Conservation (phyloP, 768 basidiomycete genomes). For the Ephemerocybe angulata region DNA sequence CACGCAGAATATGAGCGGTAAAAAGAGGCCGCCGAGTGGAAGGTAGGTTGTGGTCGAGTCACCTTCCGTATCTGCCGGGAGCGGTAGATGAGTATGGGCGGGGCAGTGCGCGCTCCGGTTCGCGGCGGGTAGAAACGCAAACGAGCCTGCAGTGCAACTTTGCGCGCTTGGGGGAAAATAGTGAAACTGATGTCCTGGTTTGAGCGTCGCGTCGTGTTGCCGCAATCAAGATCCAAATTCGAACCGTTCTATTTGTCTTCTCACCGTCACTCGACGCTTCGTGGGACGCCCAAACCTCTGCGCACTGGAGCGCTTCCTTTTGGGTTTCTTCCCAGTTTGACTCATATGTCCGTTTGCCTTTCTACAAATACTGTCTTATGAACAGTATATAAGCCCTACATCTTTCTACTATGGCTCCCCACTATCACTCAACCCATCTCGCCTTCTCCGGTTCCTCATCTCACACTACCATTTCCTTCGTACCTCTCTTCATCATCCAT, state of each 20-base stretch:
- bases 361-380: constrained; percentile 29
- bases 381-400: constrained; percentile 26
- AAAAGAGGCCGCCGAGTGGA: neutral
- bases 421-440: constrained; percentile 22
- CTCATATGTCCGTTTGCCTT: constrained; percentile 24
- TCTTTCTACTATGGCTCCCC: constrained; percentile 28
- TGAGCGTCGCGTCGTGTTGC: constrained; percentile 33
- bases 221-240: constrained; percentile 35
- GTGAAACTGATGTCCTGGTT: constrained; percentile 26
- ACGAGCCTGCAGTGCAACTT: constrained; percentile 7
- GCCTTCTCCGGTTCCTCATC: constrained; percentile 3
- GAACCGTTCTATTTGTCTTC: constrained; percentile 22
- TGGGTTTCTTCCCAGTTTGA: constrained; percentile 32
- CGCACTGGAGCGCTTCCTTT: constrained; percentile 24
- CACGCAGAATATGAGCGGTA: neutral
- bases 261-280: constrained; percentile 25
- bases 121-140: neutral
- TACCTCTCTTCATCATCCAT: constrained; percentile 10
- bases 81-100: neutral
- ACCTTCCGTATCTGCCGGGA: constrained; percentile 26
- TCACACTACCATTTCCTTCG: neutral
- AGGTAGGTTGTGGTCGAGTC: constrained; percentile 19
- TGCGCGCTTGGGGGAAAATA: neutral
- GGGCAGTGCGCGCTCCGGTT: constrained; percentile 1
- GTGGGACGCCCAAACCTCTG: constrained; percentile 16